Percentiles rank a stretch among this genome's conserved stretches.
phyloP scores from a whole-genome alignment of 2,329 filamentous ascomycete species.

The Escovopsis sp. region DNA sequence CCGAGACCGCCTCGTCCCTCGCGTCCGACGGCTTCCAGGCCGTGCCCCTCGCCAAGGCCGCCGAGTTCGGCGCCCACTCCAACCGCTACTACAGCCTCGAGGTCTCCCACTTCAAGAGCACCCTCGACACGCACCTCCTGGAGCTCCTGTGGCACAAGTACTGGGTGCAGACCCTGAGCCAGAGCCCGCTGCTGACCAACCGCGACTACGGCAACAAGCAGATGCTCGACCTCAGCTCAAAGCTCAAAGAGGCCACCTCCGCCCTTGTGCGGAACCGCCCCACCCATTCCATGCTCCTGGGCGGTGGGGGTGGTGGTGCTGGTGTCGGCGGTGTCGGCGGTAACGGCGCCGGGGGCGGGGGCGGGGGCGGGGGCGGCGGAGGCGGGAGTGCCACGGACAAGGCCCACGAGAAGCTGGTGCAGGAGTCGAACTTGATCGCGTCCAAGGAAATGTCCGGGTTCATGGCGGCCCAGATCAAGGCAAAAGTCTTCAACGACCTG shows the following conservation, averaged over 20 bases:
- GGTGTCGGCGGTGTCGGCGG: no score
- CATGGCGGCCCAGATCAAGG: conserved; percentile 48
- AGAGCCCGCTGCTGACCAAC: conserved; percentile 80
- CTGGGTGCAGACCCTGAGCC: conserved; percentile 91
- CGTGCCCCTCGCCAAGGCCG: conserved; percentile 84
- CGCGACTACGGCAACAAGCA: conserved; percentile 88
- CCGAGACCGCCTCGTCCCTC: conserved; percentile 13
- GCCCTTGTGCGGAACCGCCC: conserved; percentile 14
- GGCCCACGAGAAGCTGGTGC: conserved; percentile 44
- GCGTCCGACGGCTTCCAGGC: conserved; percentile 48
- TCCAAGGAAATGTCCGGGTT: conserved; percentile 48
- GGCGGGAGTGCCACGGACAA: conserved; percentile 21
- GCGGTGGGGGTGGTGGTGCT: conserved; percentile 10
- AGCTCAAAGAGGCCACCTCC: conserved; percentile 52
- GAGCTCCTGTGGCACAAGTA: conserved; percentile 97
- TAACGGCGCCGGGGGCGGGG: no score
- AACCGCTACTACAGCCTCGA: conserved; percentile 83
- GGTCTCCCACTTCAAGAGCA: conserved; percentile 88
- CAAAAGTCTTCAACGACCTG: conserved; percentile 40
- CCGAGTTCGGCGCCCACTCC: conserved; percentile 89
- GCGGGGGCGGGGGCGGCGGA: conserved; percentile 7
- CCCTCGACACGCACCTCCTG: conserved; percentile 72
- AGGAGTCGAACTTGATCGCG: conserved; percentile 45
- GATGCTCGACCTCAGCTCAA: conserved; percentile 73
- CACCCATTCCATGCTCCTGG: conserved; percentile 13